Evolutionary conservation across 306 rosid species (phyloP), one percentile per base, ranked within the genome.

Genomic region (Cucurbita maxima): DNA sequence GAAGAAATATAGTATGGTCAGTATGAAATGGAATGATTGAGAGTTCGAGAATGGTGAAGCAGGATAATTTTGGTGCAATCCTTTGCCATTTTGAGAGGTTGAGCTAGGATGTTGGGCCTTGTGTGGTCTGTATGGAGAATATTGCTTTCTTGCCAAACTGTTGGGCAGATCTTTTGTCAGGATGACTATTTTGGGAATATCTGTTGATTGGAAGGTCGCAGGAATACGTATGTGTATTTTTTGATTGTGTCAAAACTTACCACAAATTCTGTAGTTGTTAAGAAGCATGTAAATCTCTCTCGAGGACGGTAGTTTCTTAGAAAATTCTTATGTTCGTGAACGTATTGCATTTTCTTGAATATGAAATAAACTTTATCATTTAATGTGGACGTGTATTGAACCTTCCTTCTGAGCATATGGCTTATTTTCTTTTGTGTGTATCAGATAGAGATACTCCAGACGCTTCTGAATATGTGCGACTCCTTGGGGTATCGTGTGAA

Each of bases 401-500:
- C 55, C 8, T 5, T 40, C 44, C 44, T 5, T 51, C 7, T 51
- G 18, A 19, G 6, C 55, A 15, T 51, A 51, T 18, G 15, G 8
- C 55, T 51, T 14, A 15, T 51, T 51, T 51, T 60, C 70, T 73
- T 73, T 64, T 43, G 25, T 67, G 75, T 53, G 57, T 85, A 38
- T 72, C 87, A 88, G 97, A 57, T 90, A 67, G 92, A 88, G 75
- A 82, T 90, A 69, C 82, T 94, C 57, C 86, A 90, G 87, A 63
- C 86, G 43, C 87, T 94, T 70, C 61, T 89, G 81, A 89, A 91
- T 84, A 86, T 89, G 59, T 94, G 97, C 78, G 84, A 51, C 82
- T 72, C 91, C 8, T 73, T 86, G 80, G 83, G 85, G 71, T 86
- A 85, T 76, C 83, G 78, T 55, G 76, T 72, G 6, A 80, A 73